Conservation (phyloP, 2,329 filamentous ascomycete genomes). For the Blastomyces parvus region DNA sequence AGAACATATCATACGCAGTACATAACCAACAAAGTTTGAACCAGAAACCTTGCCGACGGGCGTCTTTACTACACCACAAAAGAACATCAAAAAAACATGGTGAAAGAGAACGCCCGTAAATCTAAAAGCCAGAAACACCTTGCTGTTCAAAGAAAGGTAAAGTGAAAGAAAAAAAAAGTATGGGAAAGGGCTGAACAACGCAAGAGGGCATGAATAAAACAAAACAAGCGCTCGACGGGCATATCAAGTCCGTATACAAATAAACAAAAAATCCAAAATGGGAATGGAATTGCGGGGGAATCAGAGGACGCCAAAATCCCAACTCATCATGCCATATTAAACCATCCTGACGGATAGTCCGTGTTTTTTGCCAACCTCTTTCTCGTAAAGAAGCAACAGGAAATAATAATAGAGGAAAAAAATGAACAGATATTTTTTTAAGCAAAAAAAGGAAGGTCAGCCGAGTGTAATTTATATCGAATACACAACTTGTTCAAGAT, state of each 20-base stretch:
- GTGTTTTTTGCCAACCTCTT: not conserved
- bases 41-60: not conserved
- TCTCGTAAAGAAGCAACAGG: not conserved
- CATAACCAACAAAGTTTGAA: not conserved
- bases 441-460: not conserved
- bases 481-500: conserved; percentile 22
- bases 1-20: not conserved
- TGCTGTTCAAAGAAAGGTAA: not conserved
- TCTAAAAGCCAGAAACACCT: conserved; percentile 3
- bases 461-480: conserved; percentile 23
- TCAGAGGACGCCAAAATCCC: not conserved
- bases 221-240: not conserved
- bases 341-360: not conserved
- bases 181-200: not conserved
- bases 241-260: not conserved
- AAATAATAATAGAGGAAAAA: not conserved
- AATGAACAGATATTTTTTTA: not conserved
- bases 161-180: not conserved
- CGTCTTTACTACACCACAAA: not conserved
- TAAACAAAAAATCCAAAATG: not conserved
- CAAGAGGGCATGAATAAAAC: not conserved
- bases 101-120: not conserved
- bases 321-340: not conserved
- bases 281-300: not conserved
- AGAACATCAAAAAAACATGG: not conserved